Base-by-base conservation (phyloP, 2,329 filamentous ascomycete species). In the Microascus cirrosus region DNA sequence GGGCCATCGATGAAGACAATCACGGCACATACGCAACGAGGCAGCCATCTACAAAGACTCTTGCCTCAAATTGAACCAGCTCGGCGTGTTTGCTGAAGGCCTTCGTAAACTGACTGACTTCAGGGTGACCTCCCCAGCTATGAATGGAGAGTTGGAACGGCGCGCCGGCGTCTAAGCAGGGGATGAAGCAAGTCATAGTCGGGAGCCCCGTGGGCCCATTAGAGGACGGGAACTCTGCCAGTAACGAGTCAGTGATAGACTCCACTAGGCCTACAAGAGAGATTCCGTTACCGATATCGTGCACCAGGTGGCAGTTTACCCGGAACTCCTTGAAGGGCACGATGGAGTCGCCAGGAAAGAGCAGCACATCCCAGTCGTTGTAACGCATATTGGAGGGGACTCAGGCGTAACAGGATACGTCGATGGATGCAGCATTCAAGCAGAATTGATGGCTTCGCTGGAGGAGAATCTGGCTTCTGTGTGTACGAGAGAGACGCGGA, bases 291-390 rank as follows among this genome's bases (percentile, higher is more conserved):
- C 76, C 75, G 54, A 68, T 59, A 65, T 82, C 78, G 6, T 76
- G 73, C n/a, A 85, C 79, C 35, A 86, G 83, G 68, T 87, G 86
- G 68, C 89, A 95, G 60, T 82, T 78, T 8, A 89, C 89, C 66
- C 84, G 86, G 77, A 94, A 95, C 71, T 95, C 90, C 69, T 89
- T 88, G 58, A 92, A 71, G 1, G 90, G 90, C 13, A 87, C 68
- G 64, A 83, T 85, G 64, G 78, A 84, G 60, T 80, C 78, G 61
- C 70, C 71, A 0, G 89, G 86, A 68, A 95, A 95, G 61, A 95
- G 76, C 51, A 95, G 81, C 58, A 94, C 81, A 66, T 95, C 90
- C 90, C 90, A 95, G 66, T 90, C 84, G 64, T 90, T 82, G 77
- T 87, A 95, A 60, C 90, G 85, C 90, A 95, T 95, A 61, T 64